Base-by-base conservation (phyloP, 2,329 filamentous ascomycete species). In the Arthrinium puccinioides region DNA sequence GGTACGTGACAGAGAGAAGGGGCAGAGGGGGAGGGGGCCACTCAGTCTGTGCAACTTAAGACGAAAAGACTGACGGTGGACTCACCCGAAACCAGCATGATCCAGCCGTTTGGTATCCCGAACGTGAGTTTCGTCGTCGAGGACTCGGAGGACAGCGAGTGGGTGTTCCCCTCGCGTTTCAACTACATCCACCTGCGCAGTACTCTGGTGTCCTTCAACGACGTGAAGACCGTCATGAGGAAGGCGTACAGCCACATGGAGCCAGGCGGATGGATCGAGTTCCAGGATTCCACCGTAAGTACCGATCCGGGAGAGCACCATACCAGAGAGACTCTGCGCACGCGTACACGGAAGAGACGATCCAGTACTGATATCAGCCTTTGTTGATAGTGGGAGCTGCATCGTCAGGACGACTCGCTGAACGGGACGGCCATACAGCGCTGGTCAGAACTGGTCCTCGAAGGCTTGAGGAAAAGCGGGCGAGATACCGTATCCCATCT, bases 151-250 rank as follows among this genome's bases (percentile, higher is more conserved):
- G 26, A 24, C 16, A 18, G 28, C 23, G 33, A 36, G 6, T 36
- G 33, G 33, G n/a, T 27, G 8, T 36, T 20, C 24, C 33, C 33
- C 4, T 19, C 18, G 11, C 5, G 2, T n/a, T 25, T 36, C 18
- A 24, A 36, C 33, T 36, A 36, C 33, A 24, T 36, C 11, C 33
- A 36, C 33, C 24, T 36, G 13, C 33, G 33, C 18, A 25, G 18
- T 9, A 25, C 26, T 1, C 24, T 36, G 6, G 21, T 18, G 11
- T 36, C 23, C 23, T 36, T 36, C 33, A 21, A 20, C 33, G 33
- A 36, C 24, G 24, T 36, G 24, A 15, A 24, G 6, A 36, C 33
- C 8, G 33, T 36, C 16, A 28, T 36, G 23, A 15, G 33, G 7
- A 21, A 21, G 19, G 33, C 33, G 8, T 15, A 15, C 24, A 19